Evolutionary conservation across 1,284 basidiomycete genomes (phyloP), one percentile per base, ranked within the genome.

Genomic region (Erythrobasidium hasegawianum): DNA sequence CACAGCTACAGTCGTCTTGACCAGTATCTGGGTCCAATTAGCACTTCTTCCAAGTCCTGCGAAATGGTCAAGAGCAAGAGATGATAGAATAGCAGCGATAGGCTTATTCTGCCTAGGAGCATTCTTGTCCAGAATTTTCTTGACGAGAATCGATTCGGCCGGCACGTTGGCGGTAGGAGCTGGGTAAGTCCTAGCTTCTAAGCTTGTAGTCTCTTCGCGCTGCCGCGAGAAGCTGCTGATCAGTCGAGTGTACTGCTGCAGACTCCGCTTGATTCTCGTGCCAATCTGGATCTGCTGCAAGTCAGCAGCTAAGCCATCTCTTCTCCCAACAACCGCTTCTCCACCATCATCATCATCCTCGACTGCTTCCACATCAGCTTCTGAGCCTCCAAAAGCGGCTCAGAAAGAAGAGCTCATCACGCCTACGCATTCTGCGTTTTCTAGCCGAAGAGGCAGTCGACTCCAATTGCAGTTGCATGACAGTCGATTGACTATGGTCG

Each of bases 1-100:
- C 39, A 65, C 62, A 4, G 62, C 62, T 2, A 65, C 62, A 8
- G 62, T 65, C 9, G 62, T 65, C 18, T 55, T 65, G 9, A 65
- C 62, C n/a, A 55, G 50, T 14, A 41, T 65, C 4, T 65, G 57
- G 45, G 57, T 55, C 38, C 62, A 65, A 24, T 55, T 65, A 2
- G 62, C 62, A 8, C 50, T 49, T 26, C 20, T 57, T 7, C 55
- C 55, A 24, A 57, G 45, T 45, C 56, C 62, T n/a, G 45, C 43
- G 29, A 57, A 65, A 27, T 54, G 38, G 29, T 58, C 55, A 7
- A 55, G 40, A 38, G 27, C 55, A 26, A 55, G 62, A 18, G 62
- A 65, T 33, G 62, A 65, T 20, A 41, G 62, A 14, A 11, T 65
- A 8, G 14, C 57, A 18, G 29, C 62, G 5, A 56, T 65, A 1